These are phyloP conservation scores for Teratosphaeria pseudoeucalypti DNA, from an alignment of 2,329 filamentous ascomycete genomes.

Conservation along the genomic window DNA sequence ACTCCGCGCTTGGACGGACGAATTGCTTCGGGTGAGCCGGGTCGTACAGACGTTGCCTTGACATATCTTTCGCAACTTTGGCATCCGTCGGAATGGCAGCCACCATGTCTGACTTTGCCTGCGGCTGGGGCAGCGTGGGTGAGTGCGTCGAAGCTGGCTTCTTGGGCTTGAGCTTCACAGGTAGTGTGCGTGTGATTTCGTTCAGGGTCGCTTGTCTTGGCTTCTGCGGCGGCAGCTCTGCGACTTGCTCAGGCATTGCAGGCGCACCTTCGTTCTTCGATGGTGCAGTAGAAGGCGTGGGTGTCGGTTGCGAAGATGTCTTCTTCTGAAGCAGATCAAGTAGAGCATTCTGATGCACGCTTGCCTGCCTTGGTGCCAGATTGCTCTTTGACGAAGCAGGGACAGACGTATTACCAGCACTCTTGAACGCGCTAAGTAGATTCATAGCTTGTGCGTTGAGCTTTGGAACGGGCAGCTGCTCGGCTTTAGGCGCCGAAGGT, in stretches of 20 bases:
- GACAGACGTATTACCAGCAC: slow-evolving; percentile 6
- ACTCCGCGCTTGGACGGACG: slow-evolving; percentile 4
- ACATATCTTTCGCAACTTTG: slow-evolving; percentile 5
- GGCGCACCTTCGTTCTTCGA: slow-evolving; percentile 10
- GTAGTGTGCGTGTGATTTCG: slow-evolving; percentile 25
- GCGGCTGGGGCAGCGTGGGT: not conserved
- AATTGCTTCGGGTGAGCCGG: slow-evolving; percentile 10
- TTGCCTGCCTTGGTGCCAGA: slow-evolving; percentile 8
- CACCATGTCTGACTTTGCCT: not conserved
- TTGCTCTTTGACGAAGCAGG: not conserved
- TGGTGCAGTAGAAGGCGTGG: slow-evolving; percentile 3
- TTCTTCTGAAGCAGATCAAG: slow-evolving; percentile 35
- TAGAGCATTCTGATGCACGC: slow-evolving; percentile 33
- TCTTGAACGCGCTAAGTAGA: slow-evolving; percentile 50
- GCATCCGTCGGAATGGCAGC: not conserved
- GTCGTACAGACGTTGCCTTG: slow-evolving; percentile 13
- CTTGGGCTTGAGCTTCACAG: slow-evolving; percentile 12
- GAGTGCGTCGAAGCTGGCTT: slow-evolving; percentile 1
- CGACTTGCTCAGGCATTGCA: slow-evolving; percentile 2
- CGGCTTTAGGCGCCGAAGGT: slow-evolving; percentile 41
- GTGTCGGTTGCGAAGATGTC: not conserved
- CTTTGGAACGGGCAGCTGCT: slow-evolving; percentile 48
- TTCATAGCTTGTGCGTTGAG: slow-evolving; percentile 47
- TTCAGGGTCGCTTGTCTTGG: slow-evolving; percentile 17
- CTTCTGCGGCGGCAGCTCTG: not conserved